Conservation (phyloP, 345 rosid species). For the Barbarea vulgaris region DNA sequence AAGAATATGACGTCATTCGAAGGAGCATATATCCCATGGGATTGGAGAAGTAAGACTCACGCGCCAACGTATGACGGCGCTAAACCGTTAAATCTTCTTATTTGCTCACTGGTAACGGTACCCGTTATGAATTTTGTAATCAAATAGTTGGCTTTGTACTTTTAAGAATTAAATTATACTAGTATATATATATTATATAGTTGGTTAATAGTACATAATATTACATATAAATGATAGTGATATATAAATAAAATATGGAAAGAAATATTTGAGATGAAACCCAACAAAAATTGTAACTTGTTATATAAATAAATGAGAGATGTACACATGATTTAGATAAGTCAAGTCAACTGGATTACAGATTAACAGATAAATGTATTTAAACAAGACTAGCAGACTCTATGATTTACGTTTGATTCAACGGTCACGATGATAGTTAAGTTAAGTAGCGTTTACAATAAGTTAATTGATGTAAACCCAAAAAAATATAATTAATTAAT, state of each 20-base stretch:
- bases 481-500: background rate
- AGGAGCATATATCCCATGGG: slow-evolving; percentile 24
- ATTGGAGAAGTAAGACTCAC: slow-evolving; percentile 27
- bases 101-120: slow-evolving; percentile 14
- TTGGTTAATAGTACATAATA: background rate
- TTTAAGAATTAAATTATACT: background rate
- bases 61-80: slow-evolving; percentile 39
- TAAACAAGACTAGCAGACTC: slow-evolving; percentile 19
- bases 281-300: background rate
- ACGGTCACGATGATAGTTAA: slow-evolving; percentile 27
- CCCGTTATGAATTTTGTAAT: slow-evolving; percentile 2
- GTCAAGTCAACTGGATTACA: slow-evolving; percentile 35
- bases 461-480: slow-evolving; percentile 34
- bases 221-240: background rate
- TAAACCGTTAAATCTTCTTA: slow-evolving; percentile 10
- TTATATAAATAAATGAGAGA: background rate
- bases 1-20: slow-evolving; percentile 10
- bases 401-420: slow-evolving; percentile 35
- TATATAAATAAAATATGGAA: background rate
- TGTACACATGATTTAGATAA: slow-evolving; percentile 16
- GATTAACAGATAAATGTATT: slow-evolving; percentile 28
- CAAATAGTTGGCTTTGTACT: slow-evolving; percentile 8
- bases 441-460: slow-evolving; percentile 29
- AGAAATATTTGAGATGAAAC: background rate
- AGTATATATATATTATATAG: no score